Percentiles rank a stretch among this genome's conserved stretches.
Evolutionary conservation across 495 filamentous ascomycete genomes (phyloP).

Genomic region (Hypoxylon trugodes): DNA sequence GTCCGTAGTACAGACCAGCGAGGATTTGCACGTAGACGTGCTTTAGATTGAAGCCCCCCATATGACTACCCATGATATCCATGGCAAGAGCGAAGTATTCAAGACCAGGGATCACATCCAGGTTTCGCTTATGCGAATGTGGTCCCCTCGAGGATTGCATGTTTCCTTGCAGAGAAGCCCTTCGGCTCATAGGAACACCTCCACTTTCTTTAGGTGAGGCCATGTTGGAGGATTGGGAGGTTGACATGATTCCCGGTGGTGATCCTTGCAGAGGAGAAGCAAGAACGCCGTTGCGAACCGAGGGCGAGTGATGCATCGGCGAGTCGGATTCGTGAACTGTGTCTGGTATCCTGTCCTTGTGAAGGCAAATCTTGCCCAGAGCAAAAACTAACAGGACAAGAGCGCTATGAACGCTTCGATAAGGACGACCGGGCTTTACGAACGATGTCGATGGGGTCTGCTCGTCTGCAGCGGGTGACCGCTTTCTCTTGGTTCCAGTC

Average conservation of each 20-base stretch:
- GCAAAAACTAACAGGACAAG: slow-evolving; percentile 85
- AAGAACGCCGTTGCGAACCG: slow-evolving; percentile 57
- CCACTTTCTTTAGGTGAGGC: slow-evolving; percentile 61
- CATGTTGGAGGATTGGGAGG: slow-evolving; percentile 51
- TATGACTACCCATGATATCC: slow-evolving; percentile 83
- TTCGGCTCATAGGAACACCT: slow-evolving; percentile 49
- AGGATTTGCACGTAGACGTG: slow-evolving; percentile 88
- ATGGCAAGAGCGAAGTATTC: slow-evolving; percentile 88
- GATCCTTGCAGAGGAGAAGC: slow-evolving; percentile 60
- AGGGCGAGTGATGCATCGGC: slow-evolving; percentile 53
- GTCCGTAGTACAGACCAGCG: slow-evolving; percentile 87
- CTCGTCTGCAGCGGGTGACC: slow-evolving; percentile 54
- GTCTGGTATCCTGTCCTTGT: slow-evolving; percentile 68
- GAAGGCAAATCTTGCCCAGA: slow-evolving; percentile 82
- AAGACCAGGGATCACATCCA: slow-evolving; percentile 89
- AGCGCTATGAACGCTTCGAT: slow-evolving; percentile 72
- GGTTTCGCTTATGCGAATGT: slow-evolving; percentile 63
- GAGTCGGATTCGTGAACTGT: slow-evolving; percentile 59
- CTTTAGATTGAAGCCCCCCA: slow-evolving; percentile 77
- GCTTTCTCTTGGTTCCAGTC: slow-evolving; percentile 66
- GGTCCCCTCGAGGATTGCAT: slow-evolving; percentile 28
- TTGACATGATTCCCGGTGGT: slow-evolving; percentile 51
- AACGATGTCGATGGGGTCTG: slow-evolving; percentile 45
- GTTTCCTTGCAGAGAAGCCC: slow-evolving; percentile 54
- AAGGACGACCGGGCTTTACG: slow-evolving; percentile 54